Percentiles rank a stretch among this genome's conserved stretches.
Evolutionary conservation across 176 grass and related monocot genomes (phyloP).

Genomic region (Avena atlantica): DNA sequence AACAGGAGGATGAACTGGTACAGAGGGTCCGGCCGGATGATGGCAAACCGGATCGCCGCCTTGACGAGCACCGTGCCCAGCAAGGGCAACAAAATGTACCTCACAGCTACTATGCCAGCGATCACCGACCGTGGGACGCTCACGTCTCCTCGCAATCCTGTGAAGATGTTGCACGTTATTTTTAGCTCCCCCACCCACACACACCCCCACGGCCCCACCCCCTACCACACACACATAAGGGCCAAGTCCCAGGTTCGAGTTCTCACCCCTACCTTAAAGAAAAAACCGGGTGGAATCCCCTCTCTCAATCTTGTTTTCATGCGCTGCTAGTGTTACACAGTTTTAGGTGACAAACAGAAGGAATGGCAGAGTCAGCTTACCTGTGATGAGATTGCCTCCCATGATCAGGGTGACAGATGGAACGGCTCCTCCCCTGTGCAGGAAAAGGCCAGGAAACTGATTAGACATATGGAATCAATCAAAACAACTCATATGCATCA

Average conservation of each 20-base stretch:
- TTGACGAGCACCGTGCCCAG: slow-evolving; percentile 66
- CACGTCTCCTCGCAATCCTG: slow-evolving; percentile 65
- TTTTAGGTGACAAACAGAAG: no score
- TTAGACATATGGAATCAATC: neutral
- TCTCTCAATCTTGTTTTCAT: no score
- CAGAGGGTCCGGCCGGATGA: slow-evolving; percentile 68
- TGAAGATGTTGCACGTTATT: no score
- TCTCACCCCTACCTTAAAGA: no score
- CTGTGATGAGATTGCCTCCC: slow-evolving; percentile 86
- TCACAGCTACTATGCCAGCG: slow-evolving; percentile 54
- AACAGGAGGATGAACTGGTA: slow-evolving; percentile 90
- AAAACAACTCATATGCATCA: neutral
- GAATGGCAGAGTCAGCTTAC: slow-evolving; percentile 32
- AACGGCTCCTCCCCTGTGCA: slow-evolving; percentile 66
- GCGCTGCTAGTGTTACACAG: neutral
- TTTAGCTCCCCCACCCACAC: no score
- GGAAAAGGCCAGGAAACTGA: neutral
- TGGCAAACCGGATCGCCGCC: slow-evolving; percentile 52
- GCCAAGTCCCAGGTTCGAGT: no score
- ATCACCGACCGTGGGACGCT: slow-evolving; percentile 58
- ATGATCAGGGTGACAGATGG: slow-evolving; percentile 82
- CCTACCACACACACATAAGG: no score
- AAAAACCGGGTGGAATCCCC: no score
- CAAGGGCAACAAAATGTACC: slow-evolving; percentile 70
- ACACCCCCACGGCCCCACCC: no score